Evolutionary conservation across 2,329 filamentous ascomycete genomes (phyloP), one percentile per base, ranked within the genome.

Genomic region (Sporothrix curviconia): DNA sequence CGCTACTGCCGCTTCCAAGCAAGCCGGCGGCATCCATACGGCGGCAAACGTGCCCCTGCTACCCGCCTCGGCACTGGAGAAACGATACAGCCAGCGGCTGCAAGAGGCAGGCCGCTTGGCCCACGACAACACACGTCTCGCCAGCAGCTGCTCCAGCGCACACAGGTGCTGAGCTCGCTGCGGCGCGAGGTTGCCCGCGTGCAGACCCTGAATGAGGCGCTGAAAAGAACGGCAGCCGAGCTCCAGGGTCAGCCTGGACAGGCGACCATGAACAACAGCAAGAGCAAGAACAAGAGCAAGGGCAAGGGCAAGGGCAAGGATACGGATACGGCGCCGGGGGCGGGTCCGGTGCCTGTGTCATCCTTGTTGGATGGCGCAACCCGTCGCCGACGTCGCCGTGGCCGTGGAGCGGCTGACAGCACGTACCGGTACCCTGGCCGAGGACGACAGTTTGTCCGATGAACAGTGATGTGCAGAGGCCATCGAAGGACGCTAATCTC

Each of bases 41-140:
- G 24, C 36, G 3, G 15, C 39, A 7, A 9, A 7, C 25, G 9
- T 25, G 4, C 30, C 15, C 25, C 11, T 43, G 4, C 1, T 39
- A 58, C 66, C 72, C 2, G 71, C 70, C 32, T 71, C 70, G 30
- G 67, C 69, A 42, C 62, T 69, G n/a, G 66, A 72, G 64, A 63
- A 58, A 61, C 62, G 63, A 46, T 66, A 64, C 50, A 36, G 62
- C 12, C 55, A 17, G 25, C 47, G 57, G 36, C 47, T 62, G 19
- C 54, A 36, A 14, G 51, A 52, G 6, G 61, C 60, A 25, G 55
- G 11, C 6, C 40, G 59, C 15, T 3, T 59, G 2, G 52, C 57
- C 30, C 52, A 22, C 14, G 28, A 58, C 39, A 62, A 60, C 52
- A 37, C 28, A 12, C 42, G 28, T 11, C 55, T 63, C 34, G 28